These are phyloP conservation scores for Phytophthora pseudosyringae DNA, from an alignment of 352 stramenopile genomes.

Conservation along the genomic window DNA sequence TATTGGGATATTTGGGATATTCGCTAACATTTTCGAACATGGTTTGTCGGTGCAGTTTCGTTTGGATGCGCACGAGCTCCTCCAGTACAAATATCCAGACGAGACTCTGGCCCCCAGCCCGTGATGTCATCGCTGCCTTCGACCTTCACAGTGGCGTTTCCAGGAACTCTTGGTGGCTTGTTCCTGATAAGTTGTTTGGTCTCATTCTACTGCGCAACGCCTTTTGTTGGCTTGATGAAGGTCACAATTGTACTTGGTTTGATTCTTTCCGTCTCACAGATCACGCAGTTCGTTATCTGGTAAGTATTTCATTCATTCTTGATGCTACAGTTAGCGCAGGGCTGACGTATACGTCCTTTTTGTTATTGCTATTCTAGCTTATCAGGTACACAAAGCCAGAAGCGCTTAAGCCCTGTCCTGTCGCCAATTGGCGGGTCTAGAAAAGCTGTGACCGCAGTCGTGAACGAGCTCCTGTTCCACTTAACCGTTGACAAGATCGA, in stretches of 20 bases:
- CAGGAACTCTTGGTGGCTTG: constrained; percentile 64
- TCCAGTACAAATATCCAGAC: constrained; percentile 43
- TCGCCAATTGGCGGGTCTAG: constrained; percentile 20
- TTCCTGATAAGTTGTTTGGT: constrained; percentile 82
- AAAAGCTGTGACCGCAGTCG: constrained; percentile 27
- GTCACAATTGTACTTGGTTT: constrained; percentile 86
- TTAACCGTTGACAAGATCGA: constrained; percentile 70
- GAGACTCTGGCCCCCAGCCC: constrained; percentile 50
- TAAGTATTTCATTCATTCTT: constrained; percentile 25
- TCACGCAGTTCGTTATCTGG: constrained; percentile 69
- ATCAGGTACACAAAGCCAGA: constrained; percentile 36
- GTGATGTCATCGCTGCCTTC: constrained; percentile 53
- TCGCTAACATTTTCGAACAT: constrained; percentile 2
- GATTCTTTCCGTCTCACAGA: constrained; percentile 79
- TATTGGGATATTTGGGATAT: constrained; percentile 5
- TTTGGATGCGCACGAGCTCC: constrained; percentile 55
- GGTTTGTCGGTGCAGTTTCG: constrained; percentile 37
- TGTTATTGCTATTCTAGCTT: constrained; percentile 32
- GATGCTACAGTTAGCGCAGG: neutral
- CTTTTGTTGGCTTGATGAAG: constrained; percentile 87
- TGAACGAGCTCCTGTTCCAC: constrained; percentile 52
- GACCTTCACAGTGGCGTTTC: constrained; percentile 71
- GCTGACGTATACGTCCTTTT: constrained; percentile 5
- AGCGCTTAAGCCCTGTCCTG: constrained; percentile 25
- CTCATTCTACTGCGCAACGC: constrained; percentile 71